Conservation (phyloP, 805 yeast species). For the Metschnikowia borealis region DNA sequence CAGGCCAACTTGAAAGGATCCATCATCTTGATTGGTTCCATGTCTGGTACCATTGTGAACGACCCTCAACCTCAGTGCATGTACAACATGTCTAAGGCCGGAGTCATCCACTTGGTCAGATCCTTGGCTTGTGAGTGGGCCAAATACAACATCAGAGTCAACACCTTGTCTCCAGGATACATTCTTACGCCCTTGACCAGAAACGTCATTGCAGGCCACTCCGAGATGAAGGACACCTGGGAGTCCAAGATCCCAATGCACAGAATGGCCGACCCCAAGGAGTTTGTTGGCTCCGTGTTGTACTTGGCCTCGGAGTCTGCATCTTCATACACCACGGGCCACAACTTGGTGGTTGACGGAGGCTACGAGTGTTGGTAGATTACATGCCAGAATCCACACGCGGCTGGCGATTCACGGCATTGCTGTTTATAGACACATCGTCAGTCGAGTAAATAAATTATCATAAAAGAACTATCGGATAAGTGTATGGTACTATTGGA, state of each 20-base stretch:
- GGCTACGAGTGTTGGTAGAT: conserved; percentile 78
- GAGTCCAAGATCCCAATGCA: conserved; percentile 68
- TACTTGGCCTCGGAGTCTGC: conserved; percentile 71
- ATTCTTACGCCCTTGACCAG: conserved; percentile 75
- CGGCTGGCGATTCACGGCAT: conserved; percentile 5
- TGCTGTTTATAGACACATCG: conserved; percentile 2
- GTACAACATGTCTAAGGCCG: conserved; percentile 84
- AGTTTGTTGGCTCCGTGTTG: conserved; percentile 71
- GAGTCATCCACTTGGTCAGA: conserved; percentile 74
- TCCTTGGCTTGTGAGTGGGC: conserved; percentile 84
- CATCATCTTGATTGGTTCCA: conserved; percentile 67
- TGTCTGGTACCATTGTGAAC: conserved; percentile 75
- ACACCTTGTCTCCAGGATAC: conserved; percentile 77
- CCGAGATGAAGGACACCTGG: conserved; percentile 67
- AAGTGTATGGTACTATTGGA: too few relatives aligned
- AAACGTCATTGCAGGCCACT: conserved; percentile 59
- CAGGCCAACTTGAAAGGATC: conserved; percentile 55
- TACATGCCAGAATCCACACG: not conserved
- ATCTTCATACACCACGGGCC: conserved; percentile 78
- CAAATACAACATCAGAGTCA: conserved; percentile 67
- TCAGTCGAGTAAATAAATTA: not conserved
- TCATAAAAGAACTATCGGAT: too few relatives aligned
- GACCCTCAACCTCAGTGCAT: conserved; percentile 78
- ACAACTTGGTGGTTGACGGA: conserved; percentile 79
- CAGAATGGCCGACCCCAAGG: conserved; percentile 83